phyloP scores from a whole-genome alignment of 352 stramenopile species.

The Globisporangium okanoganense region DNA sequence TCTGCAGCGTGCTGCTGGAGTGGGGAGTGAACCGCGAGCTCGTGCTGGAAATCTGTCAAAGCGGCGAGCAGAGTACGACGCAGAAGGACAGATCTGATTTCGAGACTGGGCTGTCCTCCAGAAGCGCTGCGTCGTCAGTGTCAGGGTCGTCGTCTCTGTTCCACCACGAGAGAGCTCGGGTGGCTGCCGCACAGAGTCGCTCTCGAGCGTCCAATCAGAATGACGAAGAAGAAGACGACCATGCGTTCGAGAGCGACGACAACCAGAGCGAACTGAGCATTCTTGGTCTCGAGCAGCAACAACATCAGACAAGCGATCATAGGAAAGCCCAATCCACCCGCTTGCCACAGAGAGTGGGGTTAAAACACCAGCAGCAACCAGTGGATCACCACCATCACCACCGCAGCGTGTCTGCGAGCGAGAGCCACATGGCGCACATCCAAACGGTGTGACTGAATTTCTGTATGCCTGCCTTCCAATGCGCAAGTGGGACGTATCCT shows the following conservation, averaged over 20 bases:
- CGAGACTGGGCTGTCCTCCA: not conserved
- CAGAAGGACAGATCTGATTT: not conserved
- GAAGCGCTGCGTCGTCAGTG: not conserved
- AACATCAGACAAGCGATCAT: not conserved
- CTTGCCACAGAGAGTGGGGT: not conserved
- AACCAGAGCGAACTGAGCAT: slow-evolving; percentile 6
- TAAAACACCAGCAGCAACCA: not conserved
- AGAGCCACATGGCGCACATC: slow-evolving; percentile 25
- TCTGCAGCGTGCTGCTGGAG: slow-evolving; percentile 49
- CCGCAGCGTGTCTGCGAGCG: slow-evolving; percentile 3
- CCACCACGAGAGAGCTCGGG: not conserved
- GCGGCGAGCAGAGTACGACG: slow-evolving; percentile 8
- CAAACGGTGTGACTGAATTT: slow-evolving; percentile 27
- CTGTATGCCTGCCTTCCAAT: too few species aligned
- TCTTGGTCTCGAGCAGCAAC: not conserved
- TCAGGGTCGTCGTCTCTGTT: not conserved
- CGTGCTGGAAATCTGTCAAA: slow-evolving; percentile 53
- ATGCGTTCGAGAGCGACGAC: slow-evolving; percentile 4
- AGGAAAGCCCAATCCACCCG: not conserved
- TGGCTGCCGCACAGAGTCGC: too few species aligned
- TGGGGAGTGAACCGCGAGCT: slow-evolving; percentile 44
- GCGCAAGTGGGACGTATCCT: not conserved
- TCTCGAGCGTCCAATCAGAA: slow-evolving; percentile 6
- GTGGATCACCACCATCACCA: not conserved
- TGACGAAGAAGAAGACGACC: slow-evolving; percentile 9